Percentiles rank a stretch among this genome's conserved stretches.
Conservation (phyloP, 2,329 filamentous ascomycete genomes). For the Fusarium staphyleae region DNA sequence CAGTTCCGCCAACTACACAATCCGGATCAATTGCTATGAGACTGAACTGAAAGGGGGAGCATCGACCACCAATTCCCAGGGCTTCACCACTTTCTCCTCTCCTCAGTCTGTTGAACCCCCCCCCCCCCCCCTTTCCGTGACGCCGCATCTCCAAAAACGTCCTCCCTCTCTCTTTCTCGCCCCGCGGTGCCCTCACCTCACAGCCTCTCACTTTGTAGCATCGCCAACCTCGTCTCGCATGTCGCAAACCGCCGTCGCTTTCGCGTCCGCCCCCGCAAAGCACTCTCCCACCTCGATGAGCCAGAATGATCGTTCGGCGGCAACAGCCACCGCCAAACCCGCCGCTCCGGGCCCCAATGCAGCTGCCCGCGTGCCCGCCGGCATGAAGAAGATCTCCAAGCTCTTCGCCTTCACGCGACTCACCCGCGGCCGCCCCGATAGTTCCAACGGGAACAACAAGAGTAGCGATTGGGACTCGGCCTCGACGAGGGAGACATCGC, state of each 20-base stretch:
- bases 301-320: conserved; percentile 38
- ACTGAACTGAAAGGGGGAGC: conserved; percentile 20
- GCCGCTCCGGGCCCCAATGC: conserved; percentile 24
- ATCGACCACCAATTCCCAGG: conserved; percentile 5
- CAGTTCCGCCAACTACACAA: conserved; percentile 2
- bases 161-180: conserved; percentile 2
- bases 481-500: conserved; percentile 37
- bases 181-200: conserved; percentile 19
- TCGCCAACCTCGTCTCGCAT: conserved; percentile 14
- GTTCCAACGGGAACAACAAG: conserved; percentile 16
- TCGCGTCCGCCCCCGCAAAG: conserved; percentile 30
- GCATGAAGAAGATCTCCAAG: conserved; percentile 49
- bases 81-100: not conserved
- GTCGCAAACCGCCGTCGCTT: conserved; percentile 28
- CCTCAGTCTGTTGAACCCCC: too few species aligned
- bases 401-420: conserved; percentile 46
- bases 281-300: conserved; percentile 34
- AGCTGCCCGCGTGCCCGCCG: conserved; percentile 23
- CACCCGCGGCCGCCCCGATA: conserved; percentile 39
- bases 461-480: conserved; percentile 35
- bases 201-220: conserved; percentile 2
- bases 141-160: conserved; percentile 13
- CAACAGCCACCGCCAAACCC: conserved; percentile 31
- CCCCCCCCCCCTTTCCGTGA: conserved; percentile 26
- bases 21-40: conserved; percentile 16